Conservation (phyloP, 2,329 filamentous ascomycete species). For the Xylaria sp. region DNA sequence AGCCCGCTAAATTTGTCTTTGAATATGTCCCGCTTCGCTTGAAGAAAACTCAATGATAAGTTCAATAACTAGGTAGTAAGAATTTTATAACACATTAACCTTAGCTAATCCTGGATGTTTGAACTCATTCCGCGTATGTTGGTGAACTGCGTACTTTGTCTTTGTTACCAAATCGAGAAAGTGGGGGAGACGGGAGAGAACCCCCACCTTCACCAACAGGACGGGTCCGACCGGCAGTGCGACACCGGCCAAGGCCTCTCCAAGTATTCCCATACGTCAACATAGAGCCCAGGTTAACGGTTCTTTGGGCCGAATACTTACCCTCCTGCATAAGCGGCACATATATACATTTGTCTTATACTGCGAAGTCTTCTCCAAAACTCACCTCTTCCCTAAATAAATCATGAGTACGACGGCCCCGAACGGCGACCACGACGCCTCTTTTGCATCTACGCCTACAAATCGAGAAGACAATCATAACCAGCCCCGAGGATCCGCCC, state of each 20-base stretch:
- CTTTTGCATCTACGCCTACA: conserved; percentile 4
- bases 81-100: too few relatives aligned
- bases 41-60: too few relatives aligned
- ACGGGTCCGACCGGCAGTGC: conserved; percentile 27
- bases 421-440: conserved; percentile 35
- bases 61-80: too few relatives aligned
- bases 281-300: conserved; percentile 9
- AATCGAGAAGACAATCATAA: conserved; percentile 20
- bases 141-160: too few relatives aligned
- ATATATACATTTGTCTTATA: not conserved
- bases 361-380: conserved; percentile 16
- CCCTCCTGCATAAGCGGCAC: not conserved
- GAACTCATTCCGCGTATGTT: too few relatives aligned
- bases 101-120: too few relatives aligned
- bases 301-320: conserved; percentile 28
- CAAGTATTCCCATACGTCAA: conserved; percentile 27
- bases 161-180: conserved; percentile 6
- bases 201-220: conserved; percentile 9
- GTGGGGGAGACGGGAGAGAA: not conserved
- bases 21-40: too few relatives aligned
- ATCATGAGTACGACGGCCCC: conserved; percentile 31
- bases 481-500: conserved; percentile 25
- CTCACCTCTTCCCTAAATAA: conserved; percentile 5
- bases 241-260: not conserved
- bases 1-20: too few relatives aligned